Evolutionary conservation across 2,329 filamentous ascomycete species (phyloP), one percentile per base, ranked within the genome.

Genomic region (Cladophialophora yegresii): DNA sequence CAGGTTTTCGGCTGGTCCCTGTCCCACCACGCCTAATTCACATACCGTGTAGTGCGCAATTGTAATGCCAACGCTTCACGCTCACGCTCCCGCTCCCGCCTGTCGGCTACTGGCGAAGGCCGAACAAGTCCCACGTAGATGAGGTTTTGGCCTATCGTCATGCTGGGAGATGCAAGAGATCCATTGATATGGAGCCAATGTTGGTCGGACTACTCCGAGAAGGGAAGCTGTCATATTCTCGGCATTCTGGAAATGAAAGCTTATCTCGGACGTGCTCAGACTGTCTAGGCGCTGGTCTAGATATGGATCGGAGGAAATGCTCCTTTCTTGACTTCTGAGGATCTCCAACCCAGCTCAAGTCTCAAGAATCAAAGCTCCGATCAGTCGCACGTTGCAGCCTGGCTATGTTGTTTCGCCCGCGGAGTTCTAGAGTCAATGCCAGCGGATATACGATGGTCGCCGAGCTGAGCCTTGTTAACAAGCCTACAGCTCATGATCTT

Each of bases 71-170:
- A 40, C 12, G 36, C 36, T 28, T 28, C 13, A 26, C 7, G n/a
- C 9, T 8, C 4, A 16, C 28, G 13, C 47, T 28, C 57, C 47
- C 28, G 13, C 47, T 28, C 57, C 47, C 40, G 30, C 47, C 47
- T 32, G 47, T 59, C 57, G 43, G 57, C 6, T 30, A 26, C 45
- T 47, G 57, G 57, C 57, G 47, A 43, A 20, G 45, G 36, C 57
- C 57, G 57, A 58, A n/a, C n/a, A n/a, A 43, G 4, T 20, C 36
- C 36, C n/a, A 43, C 36, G 16, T 3, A 43, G n/a, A 43, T n/a
- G 36, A 7, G 36, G 16, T n/a, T 7, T 43, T 4, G 16, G 5
- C 16, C 1, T 43, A 8, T 8, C 8, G 36, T 7, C 22, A 50
- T 50, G 47, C 26, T 26, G 47, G 23, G 6, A 50, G 23, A 26